Evolutionary conservation across 2,329 filamentous ascomycete genomes (phyloP), one percentile per base, ranked within the genome.

Genomic region (Aspergillus neoniger): DNA sequence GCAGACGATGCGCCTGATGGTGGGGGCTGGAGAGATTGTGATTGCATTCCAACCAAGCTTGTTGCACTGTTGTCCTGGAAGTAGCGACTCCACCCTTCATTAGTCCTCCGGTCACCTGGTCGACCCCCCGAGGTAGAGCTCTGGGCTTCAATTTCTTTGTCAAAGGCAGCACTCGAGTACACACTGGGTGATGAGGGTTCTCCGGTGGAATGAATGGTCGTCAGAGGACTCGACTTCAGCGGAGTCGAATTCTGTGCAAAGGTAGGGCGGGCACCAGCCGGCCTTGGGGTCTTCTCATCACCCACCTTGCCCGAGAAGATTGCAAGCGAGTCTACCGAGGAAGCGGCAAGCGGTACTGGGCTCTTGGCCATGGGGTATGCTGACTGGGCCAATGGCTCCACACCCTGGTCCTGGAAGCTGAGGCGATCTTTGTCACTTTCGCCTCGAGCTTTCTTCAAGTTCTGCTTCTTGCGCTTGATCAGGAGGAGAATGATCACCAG

Each of bases 401-500:
- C 73, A 6, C 79, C 79, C 62, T 74, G 74, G 63, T 81, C 79
- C 60, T 80, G 77, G 67, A 78, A 79, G 65, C 76, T 79, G 9
- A 79, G 64, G 23, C 77, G 74, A 56, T 89, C 90, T 75, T 88
- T 88, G 67, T 86, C 77, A 63, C 79, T 58, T 74, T 75, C 66
- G 76, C 85, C 83, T 41, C 76, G 72, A 57, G 82, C 82, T 54
- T 80, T 77, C 57, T 63, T 63, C 47, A 68, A 60, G 52, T 80
- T 84, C 67, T 83, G 83, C 72, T 85, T 86, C 67, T 84, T 82
- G 61, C 82, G 83, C 70, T 85, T 83, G 23, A 92, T 77, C 28
- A 90, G 81, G 54, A 95, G 80, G 19, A 97, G 82, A n/a, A 92
- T 72, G 1, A 91, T 74, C 25, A 90, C 82, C n/a, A 96, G 79